phyloP scores from a whole-genome alignment of 2,329 filamentous ascomycete genomes.

The Tolypocladium amazonense region DNA sequence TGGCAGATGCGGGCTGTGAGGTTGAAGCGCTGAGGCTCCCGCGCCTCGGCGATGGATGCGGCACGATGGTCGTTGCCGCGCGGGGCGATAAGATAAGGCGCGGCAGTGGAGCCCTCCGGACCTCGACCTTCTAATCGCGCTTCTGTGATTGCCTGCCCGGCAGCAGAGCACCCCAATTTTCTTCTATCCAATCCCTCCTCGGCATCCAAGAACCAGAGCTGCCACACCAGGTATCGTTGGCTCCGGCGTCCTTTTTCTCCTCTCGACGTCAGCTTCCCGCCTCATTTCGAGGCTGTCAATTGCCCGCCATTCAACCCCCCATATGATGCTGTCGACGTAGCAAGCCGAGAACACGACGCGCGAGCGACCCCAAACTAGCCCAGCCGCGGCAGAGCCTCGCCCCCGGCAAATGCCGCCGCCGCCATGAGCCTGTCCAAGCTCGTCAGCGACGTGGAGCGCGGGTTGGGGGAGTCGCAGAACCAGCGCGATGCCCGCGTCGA shows the following conservation, averaged over 20 bases:
- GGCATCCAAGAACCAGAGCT: slow-evolving; percentile 1
- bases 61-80: background rate
- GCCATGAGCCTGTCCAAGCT: slow-evolving; percentile 33
- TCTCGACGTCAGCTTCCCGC: background rate
- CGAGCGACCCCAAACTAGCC: slow-evolving; percentile 4
- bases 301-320: background rate
- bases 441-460: slow-evolving; percentile 43
- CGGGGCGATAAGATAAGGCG: slow-evolving; percentile 5
- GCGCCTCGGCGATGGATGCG: background rate
- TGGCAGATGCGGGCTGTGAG: background rate
- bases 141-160: slow-evolving; percentile 3
- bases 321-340: slow-evolving; percentile 1
- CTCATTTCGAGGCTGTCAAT: background rate
- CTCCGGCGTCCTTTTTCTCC: background rate
- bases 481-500: slow-evolving; percentile 73
- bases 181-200: background rate
- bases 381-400: slow-evolving; percentile 5
- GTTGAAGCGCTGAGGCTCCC: background rate
- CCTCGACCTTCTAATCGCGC: slow-evolving; percentile 1
- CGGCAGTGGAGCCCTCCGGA: background rate
- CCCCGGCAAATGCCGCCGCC: slow-evolving; percentile 22
- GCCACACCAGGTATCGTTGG: background rate
- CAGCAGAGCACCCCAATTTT: background rate
- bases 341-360: slow-evolving; percentile 3
- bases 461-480: slow-evolving; percentile 67